Base-by-base conservation (phyloP, 2,329 filamentous ascomycete species). In the Trichophyton verrucosum region DNA sequence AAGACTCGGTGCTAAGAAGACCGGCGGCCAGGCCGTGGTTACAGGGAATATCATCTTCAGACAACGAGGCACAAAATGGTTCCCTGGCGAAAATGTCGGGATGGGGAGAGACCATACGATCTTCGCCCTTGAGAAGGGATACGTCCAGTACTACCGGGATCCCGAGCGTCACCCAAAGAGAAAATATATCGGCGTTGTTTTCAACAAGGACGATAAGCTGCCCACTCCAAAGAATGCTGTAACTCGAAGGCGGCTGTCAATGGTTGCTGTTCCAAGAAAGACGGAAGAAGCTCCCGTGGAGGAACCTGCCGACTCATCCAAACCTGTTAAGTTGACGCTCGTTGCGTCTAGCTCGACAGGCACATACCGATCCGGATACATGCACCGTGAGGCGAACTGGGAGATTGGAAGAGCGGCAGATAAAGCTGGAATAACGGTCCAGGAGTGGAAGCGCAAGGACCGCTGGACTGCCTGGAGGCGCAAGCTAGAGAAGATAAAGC, bases 41-140 rank as follows among this genome's bases (percentile, higher is more conserved):
- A 88, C 91, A 3, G 94, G 94, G 60, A 97, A 96, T 79, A 99
- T 99, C 75, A 88, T 99, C 76, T 99, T 94, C 83, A 91, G 90
- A 73, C 94, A 99, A 76, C 87, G 92, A 69, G 94, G 94, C 68
- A 95, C 94, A 3, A 83, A 86, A 69, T 99, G 94, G 94, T 92
- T 87, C 73, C 87, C 94, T 0, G 94, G 94, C 69, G 94, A 97
- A 73, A 97, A 99, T 77, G 89, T 88, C 74, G 88, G 86, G 68
- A 92, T 97, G 80, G 94, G 94, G 58, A 87, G 94, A 63, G 91
- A 99, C 74, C 94, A 97, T 79, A 97, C 92, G 58, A 95, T 99
- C 72, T 95, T 89, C 75, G 86, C 94, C 59, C 86, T 85, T 62
- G 83, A 87, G 61, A 81, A 87, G 2, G 94, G 94, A 65, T 99